Conservation (phyloP, 1,284 basidiomycete genomes). For the Naganishia albida region DNA sequence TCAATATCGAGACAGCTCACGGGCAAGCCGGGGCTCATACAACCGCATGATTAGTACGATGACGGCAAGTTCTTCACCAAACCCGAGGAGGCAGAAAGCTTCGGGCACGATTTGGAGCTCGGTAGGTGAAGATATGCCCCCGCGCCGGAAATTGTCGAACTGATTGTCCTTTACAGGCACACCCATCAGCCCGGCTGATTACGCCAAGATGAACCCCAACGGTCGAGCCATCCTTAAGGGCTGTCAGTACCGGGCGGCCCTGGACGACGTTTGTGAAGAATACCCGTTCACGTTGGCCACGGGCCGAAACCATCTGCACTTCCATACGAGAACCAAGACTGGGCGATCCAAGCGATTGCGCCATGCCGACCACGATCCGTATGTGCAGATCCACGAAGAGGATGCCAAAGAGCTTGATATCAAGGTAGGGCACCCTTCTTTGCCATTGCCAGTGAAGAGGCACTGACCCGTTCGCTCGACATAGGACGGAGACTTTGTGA, state of each 20-base stretch:
- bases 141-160: too few species aligned
- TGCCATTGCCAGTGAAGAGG: neutral
- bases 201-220: slow-evolving; percentile 31
- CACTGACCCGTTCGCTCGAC: neutral
- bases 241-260: slow-evolving; percentile 26
- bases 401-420: slow-evolving; percentile 27
- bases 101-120: slow-evolving; percentile 25
- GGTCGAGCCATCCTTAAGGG: slow-evolving; percentile 31
- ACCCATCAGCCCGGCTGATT: slow-evolving; percentile 32
- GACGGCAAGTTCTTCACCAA: slow-evolving; percentile 31
- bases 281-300: slow-evolving; percentile 30
- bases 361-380: slow-evolving; percentile 29
- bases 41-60: slow-evolving; percentile 11
- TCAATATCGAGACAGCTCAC: neutral
- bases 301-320: slow-evolving; percentile 32
- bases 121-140: neutral
- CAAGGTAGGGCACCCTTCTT: neutral
- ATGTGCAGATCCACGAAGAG: slow-evolving; percentile 30
- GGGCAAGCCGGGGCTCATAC: neutral
- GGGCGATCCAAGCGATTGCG: slow-evolving; percentile 30
- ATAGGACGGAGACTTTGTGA: slow-evolving; percentile 31
- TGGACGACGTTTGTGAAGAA: slow-evolving; percentile 26
- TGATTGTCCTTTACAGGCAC: slow-evolving; percentile 17
- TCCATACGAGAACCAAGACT: slow-evolving; percentile 34
- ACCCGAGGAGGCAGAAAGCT: slow-evolving; percentile 32